Percentiles rank a stretch among this genome's conserved stretches.
phyloP scores from a whole-genome alignment of 805 yeast genomes.

The Yarrowia divulgata region DNA sequence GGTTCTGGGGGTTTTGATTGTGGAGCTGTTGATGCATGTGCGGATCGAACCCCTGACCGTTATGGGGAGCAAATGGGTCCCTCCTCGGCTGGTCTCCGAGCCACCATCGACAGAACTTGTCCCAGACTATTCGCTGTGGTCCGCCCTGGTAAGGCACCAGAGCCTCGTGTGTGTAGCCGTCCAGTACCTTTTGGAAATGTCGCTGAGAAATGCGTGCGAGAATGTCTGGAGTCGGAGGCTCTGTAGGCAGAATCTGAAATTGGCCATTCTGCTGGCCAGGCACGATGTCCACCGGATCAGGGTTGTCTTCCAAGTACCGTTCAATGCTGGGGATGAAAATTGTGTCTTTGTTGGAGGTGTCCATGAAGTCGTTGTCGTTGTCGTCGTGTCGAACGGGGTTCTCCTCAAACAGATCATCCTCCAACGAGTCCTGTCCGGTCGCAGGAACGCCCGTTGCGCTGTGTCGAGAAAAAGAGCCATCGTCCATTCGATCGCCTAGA shows the following conservation, averaged over 20 bases:
- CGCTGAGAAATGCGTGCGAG: slow-evolving; percentile 26
- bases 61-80: no score
- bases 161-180: slow-evolving; percentile 23
- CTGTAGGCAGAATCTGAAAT: slow-evolving; percentile 22
- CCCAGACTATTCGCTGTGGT: slow-evolving; percentile 24
- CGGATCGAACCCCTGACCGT: no score
- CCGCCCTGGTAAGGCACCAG: slow-evolving; percentile 29
- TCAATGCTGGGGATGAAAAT: slow-evolving; percentile 46
- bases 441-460: neutral
- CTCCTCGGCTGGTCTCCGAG: slow-evolving; percentile 12
- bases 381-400: neutral
- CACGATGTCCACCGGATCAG: slow-evolving; percentile 28
- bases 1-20: neutral
- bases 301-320: slow-evolving; percentile 42
- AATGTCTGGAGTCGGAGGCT: slow-evolving; percentile 27
- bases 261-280: slow-evolving; percentile 21
- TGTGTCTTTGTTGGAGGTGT: slow-evolving; percentile 42
- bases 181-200: slow-evolving; percentile 27
- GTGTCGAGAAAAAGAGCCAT: slow-evolving; percentile 7
- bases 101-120: slow-evolving; percentile 27
- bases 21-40: neutral
- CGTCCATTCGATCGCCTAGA: slow-evolving; percentile 23
- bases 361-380: slow-evolving; percentile 42
- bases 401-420: slow-evolving; percentile 19
- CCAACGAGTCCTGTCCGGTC: neutral